Evolutionary conservation across 2,329 filamentous ascomycete species (phyloP), one percentile per base, ranked within the genome.

Genomic region (Nigrospora sphaerica): DNA sequence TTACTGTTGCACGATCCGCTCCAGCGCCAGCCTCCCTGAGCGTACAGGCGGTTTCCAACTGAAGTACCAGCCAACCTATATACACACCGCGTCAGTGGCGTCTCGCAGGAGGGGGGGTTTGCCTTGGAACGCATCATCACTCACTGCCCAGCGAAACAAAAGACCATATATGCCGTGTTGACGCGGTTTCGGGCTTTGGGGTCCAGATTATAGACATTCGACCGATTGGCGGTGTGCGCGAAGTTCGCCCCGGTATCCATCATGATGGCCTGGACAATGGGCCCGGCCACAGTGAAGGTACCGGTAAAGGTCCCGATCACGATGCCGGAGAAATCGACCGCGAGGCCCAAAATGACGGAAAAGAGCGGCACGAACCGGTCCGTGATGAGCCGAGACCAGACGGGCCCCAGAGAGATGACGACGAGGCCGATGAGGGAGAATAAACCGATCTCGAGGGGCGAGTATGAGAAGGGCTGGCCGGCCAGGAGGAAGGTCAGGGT

Each of bases 121-220:
- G 34, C 34, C 34, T n/a, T n/a, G 17, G 13, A 13, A 14, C 6
- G 28, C 23, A 19, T 41, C 5, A 4, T 58, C 7, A 46, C 44
- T 19, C 36, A 46, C 67, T 93, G 88, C 0, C 88, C 88, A 28
- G 77, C 80, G 57, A 92, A 92, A 0, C 79, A 81, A 9, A 76
- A 74, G 0, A 90, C 74, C 88, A 92, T 93, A 57, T 89, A 93
- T 1, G 83, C 85, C 0, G 87, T 90, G 59, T 93, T 93, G 19
- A 92, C 77, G 4, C 88, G 67, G 63, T 90, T 93, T 5, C 85
- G 68, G 0, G 83, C 82, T 49, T 80, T 82, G 0, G 86, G 81
- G 45, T 85, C 83, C 18, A 92, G 80, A 1, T 70, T 66, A 55
- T 88, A 91, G 17, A 93, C 86, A 4, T 79, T 74, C 1, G 75